Evolutionary conservation across 1,284 basidiomycete genomes (phyloP).

Genomic region (Blastosporella zonata): DNA sequence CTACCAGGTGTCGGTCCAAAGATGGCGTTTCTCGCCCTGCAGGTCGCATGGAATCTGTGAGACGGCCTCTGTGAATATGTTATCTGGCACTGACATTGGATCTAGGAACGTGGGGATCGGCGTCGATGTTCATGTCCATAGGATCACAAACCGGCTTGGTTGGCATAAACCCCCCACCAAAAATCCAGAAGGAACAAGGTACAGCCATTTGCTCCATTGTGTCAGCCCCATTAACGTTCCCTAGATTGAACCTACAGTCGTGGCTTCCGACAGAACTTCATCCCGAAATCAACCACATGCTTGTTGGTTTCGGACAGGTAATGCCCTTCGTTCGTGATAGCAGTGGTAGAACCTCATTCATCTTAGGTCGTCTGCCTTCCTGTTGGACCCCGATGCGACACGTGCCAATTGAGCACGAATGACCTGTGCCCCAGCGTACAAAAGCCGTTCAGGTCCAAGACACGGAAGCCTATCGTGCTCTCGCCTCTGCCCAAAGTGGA

Average conservation of each 20-base stretch:
- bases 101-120: constrained; percentile 90
- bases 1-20: constrained; percentile 90
- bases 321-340: not conserved
- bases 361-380: constrained; percentile 77
- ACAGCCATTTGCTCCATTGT: constrained; percentile 4
- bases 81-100: constrained; percentile 2
- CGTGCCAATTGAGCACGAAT: constrained; percentile 58
- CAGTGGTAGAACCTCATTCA: not conserved
- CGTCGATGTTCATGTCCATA: constrained; percentile 94
- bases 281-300: constrained; percentile 80
- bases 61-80: constrained; percentile 21
- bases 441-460: constrained; percentile 18
- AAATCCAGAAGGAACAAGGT: constrained; percentile 87
- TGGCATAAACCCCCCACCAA: constrained; percentile 89
- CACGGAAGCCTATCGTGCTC: constrained; percentile 15
- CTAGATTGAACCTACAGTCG: constrained; percentile 81
- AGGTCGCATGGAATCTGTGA: constrained; percentile 83
- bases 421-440: constrained; percentile 60
- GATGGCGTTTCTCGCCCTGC: constrained; percentile 86
- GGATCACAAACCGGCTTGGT: constrained; percentile 88
- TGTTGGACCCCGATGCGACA: constrained; percentile 77
- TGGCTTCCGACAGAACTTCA: constrained; percentile 86
- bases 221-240: not conserved
- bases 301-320: constrained; percentile 94
- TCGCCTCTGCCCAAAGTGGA: constrained; percentile 18